Conservation (phyloP, 768 basidiomycete genomes). For the Leccinum aurantiacum region DNA sequence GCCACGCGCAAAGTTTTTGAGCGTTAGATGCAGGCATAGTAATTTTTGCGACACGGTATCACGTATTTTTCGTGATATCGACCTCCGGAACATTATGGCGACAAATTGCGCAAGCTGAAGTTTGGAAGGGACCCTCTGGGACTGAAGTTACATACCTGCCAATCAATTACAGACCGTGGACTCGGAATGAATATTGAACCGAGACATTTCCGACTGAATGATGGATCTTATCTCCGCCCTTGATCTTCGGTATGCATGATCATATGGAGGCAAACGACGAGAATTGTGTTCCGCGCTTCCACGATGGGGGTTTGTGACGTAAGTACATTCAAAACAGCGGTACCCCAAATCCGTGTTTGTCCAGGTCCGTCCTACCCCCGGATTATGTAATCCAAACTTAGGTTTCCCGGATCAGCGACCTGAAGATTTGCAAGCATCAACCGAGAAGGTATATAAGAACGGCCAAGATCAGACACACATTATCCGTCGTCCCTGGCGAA, state of each 20-base stretch:
- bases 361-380: slow-evolving; percentile 13
- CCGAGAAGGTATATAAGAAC: slow-evolving; percentile 9
- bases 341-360: slow-evolving; percentile 10
- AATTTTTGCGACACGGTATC: not conserved
- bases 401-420: not conserved
- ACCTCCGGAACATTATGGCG: not conserved
- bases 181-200: not conserved
- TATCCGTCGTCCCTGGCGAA: not conserved
- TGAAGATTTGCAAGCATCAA: slow-evolving; percentile 6
- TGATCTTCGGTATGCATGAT: not conserved
- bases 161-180: not conserved
- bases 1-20: not conserved
- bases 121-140: not conserved
- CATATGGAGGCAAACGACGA: not conserved
- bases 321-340: not conserved
- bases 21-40: not conserved
- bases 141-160: not conserved
- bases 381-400: slow-evolving; percentile 19
- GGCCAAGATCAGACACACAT: not conserved
- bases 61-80: not conserved
- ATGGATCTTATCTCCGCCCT: not conserved
- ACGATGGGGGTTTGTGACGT: slow-evolving; percentile 1
- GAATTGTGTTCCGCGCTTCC: not conserved
- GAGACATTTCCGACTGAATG: not conserved
- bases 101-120: not conserved